These are phyloP conservation scores for Candida suzukii DNA, from an alignment of 805 yeast genomes.

Conservation along the genomic window DNA sequence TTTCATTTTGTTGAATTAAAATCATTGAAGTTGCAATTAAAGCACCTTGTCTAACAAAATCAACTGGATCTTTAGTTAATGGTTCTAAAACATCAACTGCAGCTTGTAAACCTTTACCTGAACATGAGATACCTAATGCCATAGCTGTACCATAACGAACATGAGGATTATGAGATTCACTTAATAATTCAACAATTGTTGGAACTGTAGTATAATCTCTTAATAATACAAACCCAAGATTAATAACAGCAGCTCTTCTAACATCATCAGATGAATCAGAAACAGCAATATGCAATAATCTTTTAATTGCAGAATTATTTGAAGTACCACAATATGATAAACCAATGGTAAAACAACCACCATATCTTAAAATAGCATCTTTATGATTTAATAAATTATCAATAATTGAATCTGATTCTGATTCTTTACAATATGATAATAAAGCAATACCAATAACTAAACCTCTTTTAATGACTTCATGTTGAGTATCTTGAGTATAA, in stretches of 20 bases:
- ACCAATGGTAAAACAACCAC: conserved; percentile 92
- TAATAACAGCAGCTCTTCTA: conserved; percentile 90
- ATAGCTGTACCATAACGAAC: conserved; percentile 97
- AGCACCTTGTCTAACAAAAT: conserved; percentile 97
- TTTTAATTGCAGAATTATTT: conserved; percentile 77
- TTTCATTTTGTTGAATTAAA: conserved; percentile 80
- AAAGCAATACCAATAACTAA: conserved; percentile 84
- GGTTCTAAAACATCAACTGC: conserved; percentile 93
- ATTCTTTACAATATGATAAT: conserved; percentile 80
- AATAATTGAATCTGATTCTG: conserved; percentile 64
- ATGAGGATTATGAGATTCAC: conserved; percentile 95
- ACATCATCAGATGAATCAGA: conserved; percentile 96
- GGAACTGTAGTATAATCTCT: conserved; percentile 93
- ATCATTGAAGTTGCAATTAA: conserved; percentile 88
- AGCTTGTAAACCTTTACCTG: conserved; percentile 82
- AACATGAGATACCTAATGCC: conserved; percentile 96
- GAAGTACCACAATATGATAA: conserved; percentile 97
- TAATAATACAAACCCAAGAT: conserved; percentile 83
- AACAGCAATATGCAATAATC: conserved; percentile 86
- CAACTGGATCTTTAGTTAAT: conserved; percentile 86
- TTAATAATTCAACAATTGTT: conserved; percentile 83
- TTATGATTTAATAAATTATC: conserved; percentile 64
- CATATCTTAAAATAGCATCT: conserved; percentile 82
- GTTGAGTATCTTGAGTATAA: conserved; percentile 92
- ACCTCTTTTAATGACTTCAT: conserved; percentile 93